Evolutionary conservation across 768 basidiomycete species (phyloP), one percentile per base, ranked within the genome.

Genomic region (Podaxis pistillaris): DNA sequence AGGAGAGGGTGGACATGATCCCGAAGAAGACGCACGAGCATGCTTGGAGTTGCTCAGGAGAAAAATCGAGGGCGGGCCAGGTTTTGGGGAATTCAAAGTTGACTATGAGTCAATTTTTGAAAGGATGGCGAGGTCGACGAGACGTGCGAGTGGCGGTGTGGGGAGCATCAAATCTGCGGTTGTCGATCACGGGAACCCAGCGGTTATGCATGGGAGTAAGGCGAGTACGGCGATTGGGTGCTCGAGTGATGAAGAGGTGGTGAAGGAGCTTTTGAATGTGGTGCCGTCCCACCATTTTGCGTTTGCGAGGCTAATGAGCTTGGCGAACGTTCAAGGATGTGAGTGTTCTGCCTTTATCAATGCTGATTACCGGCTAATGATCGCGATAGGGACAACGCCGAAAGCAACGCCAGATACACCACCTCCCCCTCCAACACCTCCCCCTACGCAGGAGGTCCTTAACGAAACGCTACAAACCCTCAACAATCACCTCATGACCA

Each of bases 1-100:
- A 0, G 93, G 93, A 0, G 89, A 90, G 55, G 90, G 89, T 1
- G 94, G 94, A 2, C 96, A 98, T 72, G 91, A 97, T 65, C 93
- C 95, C 2, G 93, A 95, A 68, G 96, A 98, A 71, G 96, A 98
- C 68, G 96, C 96, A 0, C 79, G 89, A 19, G 91, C 96, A 0
- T 95, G 94, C 68, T 66, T 94, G 9, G 94, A 96, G 63, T 77
- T 99, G 33, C 71, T 99, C 22, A 82, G 84, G 69, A 86, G 89
- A 70, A 98, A 99, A 74, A 68, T 97, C 22, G 83, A 86, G 53
- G 79, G 86, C 65, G 94, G 91, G 73, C 75, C 73, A 72, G 89
- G 88, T 0, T 98, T 90, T 71, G 96, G 96, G 3, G 90, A 94
- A 72, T 94, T 91, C 72, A 89, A 87, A 72, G 84, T 84, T 1